phyloP scores from a whole-genome alignment of 257 asterid species.

The Plantago ovata region DNA sequence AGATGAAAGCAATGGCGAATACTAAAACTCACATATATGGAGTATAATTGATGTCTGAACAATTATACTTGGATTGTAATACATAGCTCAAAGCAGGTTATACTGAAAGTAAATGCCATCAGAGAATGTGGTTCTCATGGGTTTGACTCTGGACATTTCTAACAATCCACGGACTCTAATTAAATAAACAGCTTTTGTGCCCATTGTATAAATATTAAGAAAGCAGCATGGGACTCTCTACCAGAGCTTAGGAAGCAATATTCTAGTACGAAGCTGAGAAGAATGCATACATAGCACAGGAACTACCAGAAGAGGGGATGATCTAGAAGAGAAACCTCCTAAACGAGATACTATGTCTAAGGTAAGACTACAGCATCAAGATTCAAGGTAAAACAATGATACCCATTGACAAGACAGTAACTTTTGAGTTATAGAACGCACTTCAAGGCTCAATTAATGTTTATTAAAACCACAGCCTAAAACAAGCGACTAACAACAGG shows the following conservation, averaged over 20 bases:
- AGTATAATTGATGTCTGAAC: constrained; percentile 4
- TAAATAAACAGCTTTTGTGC: neutral
- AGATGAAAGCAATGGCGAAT: too few relatives aligned
- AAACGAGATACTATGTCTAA: too few relatives aligned
- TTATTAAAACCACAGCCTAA: too few relatives aligned
- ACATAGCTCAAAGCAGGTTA: too few relatives aligned
- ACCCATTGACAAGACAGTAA: neutral
- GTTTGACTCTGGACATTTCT: neutral
- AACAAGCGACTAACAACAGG: neutral
- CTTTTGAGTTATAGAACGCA: neutral
- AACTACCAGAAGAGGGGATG: too few relatives aligned
- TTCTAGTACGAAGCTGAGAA: too few relatives aligned
- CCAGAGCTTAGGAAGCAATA: neutral
- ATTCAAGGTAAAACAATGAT: neutral
- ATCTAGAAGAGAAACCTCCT: too few relatives aligned
- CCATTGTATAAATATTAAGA: neutral
- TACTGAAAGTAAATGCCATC: too few relatives aligned
- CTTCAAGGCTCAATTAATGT: neutral
- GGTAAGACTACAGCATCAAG: too few relatives aligned
- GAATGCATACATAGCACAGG: too few relatives aligned
- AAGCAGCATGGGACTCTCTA: neutral
- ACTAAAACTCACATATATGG: neutral
- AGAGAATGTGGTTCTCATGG: neutral
- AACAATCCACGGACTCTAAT: neutral
- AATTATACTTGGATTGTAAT: too few relatives aligned